Conservation (phyloP, 305 asterid species). For the Fraxinus angustifolia region DNA sequence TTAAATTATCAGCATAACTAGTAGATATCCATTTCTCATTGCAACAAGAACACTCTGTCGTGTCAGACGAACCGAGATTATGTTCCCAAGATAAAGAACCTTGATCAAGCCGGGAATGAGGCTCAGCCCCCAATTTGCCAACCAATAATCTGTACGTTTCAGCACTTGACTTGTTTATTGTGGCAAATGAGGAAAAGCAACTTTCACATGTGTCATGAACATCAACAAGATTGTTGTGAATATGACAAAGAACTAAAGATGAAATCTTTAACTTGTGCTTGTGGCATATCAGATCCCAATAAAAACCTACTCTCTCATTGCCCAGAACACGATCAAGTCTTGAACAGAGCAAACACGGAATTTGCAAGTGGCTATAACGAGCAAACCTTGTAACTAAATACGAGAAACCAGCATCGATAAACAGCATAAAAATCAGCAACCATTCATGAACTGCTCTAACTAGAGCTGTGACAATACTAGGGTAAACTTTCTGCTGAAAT, state of each 20-base stretch:
- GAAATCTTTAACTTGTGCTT: slow-evolving; percentile 61
- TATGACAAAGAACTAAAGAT: slow-evolving; percentile 49
- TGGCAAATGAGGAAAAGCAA: slow-evolving; percentile 55
- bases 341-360: slow-evolving; percentile 85
- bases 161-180: slow-evolving; percentile 43
- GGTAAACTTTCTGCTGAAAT: slow-evolving; percentile 25
- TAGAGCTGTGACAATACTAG: slow-evolving; percentile 43
- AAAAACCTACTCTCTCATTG: slow-evolving; percentile 44
- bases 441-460: slow-evolving; percentile 76
- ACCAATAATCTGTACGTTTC: slow-evolving; percentile 44
- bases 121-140: slow-evolving; percentile 40
- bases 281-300: slow-evolving; percentile 65
- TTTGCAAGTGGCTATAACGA: slow-evolving; percentile 43
- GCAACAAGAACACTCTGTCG: slow-evolving; percentile 54
- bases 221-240: slow-evolving; percentile 53
- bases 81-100: slow-evolving; percentile 24
- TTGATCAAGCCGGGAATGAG: slow-evolving; percentile 27
- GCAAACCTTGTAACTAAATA: slow-evolving; percentile 71
- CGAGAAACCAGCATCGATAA: slow-evolving; percentile 59
- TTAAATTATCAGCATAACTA: slow-evolving; percentile 24
- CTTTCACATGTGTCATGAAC: slow-evolving; percentile 52
- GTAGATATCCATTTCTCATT: slow-evolving; percentile 39
- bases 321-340: slow-evolving; percentile 78
- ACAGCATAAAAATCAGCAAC: slow-evolving; percentile 66
- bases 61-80: slow-evolving; percentile 13